A percentile compares a stretch with the other conserved stretches of the same genome.
Conservation (phyloP, 106 monocot genomes). For the Vanilla planifolia region DNA sequence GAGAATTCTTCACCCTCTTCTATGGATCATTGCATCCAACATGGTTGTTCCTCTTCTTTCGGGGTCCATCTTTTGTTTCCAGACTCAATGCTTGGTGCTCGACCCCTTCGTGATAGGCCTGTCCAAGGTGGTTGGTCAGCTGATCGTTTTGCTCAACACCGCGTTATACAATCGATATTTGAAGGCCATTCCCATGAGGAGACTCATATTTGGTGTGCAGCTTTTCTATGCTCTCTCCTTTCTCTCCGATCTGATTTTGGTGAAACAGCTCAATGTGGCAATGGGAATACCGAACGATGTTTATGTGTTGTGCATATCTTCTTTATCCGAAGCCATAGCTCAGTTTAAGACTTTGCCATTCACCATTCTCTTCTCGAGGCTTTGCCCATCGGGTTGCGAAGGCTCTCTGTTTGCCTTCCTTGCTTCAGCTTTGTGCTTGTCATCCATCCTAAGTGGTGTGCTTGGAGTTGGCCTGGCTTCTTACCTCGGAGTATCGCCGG, state of each 20-base stretch:
- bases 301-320: slow-evolving; percentile 60
- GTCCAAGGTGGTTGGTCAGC: slow-evolving; percentile 79
- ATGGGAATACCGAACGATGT: slow-evolving; percentile 73
- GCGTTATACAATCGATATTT: slow-evolving; percentile 44
- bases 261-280: slow-evolving; percentile 66
- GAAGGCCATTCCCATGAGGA: slow-evolving; percentile 49
- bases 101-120: slow-evolving; percentile 65
- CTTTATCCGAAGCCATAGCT: slow-evolving; percentile 70
- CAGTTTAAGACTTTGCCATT: slow-evolving; percentile 89
- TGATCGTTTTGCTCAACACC: slow-evolving; percentile 51
- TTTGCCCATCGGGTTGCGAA: slow-evolving; percentile 71
- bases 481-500: slow-evolving; percentile 41
- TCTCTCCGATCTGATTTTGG: slow-evolving; percentile 57
- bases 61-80: slow-evolving; percentile 78
- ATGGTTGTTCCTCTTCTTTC: slow-evolving; percentile 73
- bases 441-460: slow-evolving; percentile 74
- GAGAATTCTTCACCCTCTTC: slow-evolving; percentile 44
- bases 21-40: slow-evolving; percentile 62
- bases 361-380: slow-evolving; percentile 49
- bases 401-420: slow-evolving; percentile 81
- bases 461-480: slow-evolving; percentile 60
- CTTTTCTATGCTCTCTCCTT: slow-evolving; percentile 54
- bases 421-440: slow-evolving; percentile 56
- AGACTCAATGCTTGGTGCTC: slow-evolving; percentile 63
- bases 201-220: slow-evolving; percentile 54